A percentile compares a stretch with the other conserved stretches of the same genome.
phyloP scores from a whole-genome alignment of 1,284 basidiomycete species.

The Malassezia nana region DNA sequence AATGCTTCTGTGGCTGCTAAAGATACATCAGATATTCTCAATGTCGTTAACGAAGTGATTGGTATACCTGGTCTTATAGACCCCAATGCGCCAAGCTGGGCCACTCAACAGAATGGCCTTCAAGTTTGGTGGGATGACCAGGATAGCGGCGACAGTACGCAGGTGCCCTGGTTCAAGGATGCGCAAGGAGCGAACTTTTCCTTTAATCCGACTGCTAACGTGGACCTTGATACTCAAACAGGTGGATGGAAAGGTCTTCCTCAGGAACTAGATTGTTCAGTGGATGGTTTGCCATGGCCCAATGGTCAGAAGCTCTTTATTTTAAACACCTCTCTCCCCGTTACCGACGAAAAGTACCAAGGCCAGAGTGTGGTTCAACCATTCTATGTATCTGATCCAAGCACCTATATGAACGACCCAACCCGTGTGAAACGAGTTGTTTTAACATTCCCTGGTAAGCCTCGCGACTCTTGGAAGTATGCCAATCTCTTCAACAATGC shows the following conservation, averaged over 20 bases:
- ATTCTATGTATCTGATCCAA: neutral
- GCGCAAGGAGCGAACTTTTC: neutral
- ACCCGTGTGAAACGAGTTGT: constrained; percentile 30
- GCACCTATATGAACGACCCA: constrained; percentile 13
- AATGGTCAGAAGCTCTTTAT: neutral
- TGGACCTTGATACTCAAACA: neutral
- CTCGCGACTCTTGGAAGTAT: constrained; percentile 42
- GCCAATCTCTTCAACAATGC: constrained; percentile 33
- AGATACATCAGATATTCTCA: neutral
- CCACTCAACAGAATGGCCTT: neutral
- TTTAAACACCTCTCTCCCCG: neutral
- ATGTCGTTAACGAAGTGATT: neutral
- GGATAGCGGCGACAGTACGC: neutral
- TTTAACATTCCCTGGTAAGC: constrained; percentile 36
- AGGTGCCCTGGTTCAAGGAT: neutral
- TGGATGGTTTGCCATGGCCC: neutral
- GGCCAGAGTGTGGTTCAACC: neutral
- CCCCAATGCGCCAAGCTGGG: neutral
- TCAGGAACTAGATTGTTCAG: neutral
- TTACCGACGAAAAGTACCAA: neutral
- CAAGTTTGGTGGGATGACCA: neutral
- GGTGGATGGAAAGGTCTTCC: neutral
- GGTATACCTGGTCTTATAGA: neutral
- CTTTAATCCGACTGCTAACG: neutral
- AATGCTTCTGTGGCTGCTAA: neutral